Evolutionary conservation across 106 monocot species (phyloP), one percentile per base, ranked within the genome.

Genomic region (Allium fistulosum): DNA sequence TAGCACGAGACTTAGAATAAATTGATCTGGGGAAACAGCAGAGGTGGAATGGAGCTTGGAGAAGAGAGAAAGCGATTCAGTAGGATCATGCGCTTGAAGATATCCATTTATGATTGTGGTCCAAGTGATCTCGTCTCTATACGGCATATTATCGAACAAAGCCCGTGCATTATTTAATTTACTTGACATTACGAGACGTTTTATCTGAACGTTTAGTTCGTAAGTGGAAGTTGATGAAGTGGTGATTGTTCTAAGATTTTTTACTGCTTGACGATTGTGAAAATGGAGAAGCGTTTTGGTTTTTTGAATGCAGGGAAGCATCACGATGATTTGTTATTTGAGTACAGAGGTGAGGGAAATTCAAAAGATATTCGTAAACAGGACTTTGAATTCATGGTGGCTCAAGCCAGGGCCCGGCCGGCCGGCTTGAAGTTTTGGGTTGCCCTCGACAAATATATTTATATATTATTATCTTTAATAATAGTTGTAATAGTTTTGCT

Each of bases 71-170:
- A 93, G 77, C 7, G 93, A 85, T 15, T 78, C 83, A 8, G 11
- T n/a, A 49, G 79, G 46, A 49, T 79, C 51, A 52, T 45, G 61
- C 53, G 76, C 28, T 59, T 58, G 59, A 74, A 86, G 69, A 53
- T 93, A 81, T 76, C 74, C 88, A 53, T 85, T 76, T 69, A 93
- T 74, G 69, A 93, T 49, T 66, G 76, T 88, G 79, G 88, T 84
- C 77, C 77, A 84, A 48, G 88, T 81, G 62, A 83, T 69, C 26
- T 57, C 70, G 76, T 88, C 85, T n/a, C 77, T 55, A 13, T 66
- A 52, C 12, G 76, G 79, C 72, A 83, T 84, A 68, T 45, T 62
- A 48, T 86, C 83, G 80, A 93, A 93, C 72, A 82, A 17, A 26
- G 11, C 57, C 26, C 71, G 79, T 14, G 93, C 93, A 14, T 85